These are phyloP conservation scores for Grigorovia humatica DNA, from an alignment of 805 yeast genomes.

Conservation along the genomic window DNA sequence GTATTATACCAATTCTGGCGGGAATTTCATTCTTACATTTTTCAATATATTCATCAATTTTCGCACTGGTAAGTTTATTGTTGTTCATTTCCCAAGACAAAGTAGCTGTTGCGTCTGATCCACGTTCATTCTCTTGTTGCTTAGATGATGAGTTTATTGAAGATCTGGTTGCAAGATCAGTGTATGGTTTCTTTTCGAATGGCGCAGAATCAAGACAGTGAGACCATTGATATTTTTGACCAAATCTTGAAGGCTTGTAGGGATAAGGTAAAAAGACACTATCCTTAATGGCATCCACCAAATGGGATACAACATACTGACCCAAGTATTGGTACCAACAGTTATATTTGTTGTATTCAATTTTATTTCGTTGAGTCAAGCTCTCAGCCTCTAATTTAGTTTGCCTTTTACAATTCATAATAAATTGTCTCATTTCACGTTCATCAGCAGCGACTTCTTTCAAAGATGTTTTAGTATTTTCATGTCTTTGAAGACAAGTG, in stretches of 20 bases:
- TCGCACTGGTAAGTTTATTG: constrained; percentile 15
- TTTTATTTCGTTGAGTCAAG: constrained; percentile 5
- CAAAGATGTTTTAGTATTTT: constrained; percentile 12
- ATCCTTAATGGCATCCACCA: constrained; percentile 14
- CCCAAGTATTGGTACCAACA: constrained; percentile 27
- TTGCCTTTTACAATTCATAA: not conserved
- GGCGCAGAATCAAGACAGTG: constrained; percentile 10
- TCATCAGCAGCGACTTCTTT: constrained; percentile 1
- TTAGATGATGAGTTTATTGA: constrained; percentile 67
- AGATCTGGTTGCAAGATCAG: no score
- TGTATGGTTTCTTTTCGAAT: not conserved
- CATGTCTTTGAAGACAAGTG: constrained; percentile 49
- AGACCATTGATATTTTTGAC: constrained; percentile 24
- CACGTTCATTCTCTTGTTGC: constrained; percentile 43
- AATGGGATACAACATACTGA: constrained; percentile 11
- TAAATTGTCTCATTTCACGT: not conserved
- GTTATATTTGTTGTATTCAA: constrained; percentile 9
- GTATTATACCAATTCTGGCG: constrained; percentile 38
- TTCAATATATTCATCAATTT: constrained; percentile 44
- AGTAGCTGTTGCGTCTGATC: constrained; percentile 55
- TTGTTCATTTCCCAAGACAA: constrained; percentile 52
- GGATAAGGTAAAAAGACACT: constrained; percentile 20
- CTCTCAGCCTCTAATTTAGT: not conserved
- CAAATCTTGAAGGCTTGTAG: constrained; percentile 17
- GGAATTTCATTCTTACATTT: constrained; percentile 48